Percentiles rank a stretch among this genome's conserved stretches.
These are phyloP conservation scores for Hanseniaspora sp. DNA, from an alignment of 1,139 yeast species.

Conservation along the genomic window DNA sequence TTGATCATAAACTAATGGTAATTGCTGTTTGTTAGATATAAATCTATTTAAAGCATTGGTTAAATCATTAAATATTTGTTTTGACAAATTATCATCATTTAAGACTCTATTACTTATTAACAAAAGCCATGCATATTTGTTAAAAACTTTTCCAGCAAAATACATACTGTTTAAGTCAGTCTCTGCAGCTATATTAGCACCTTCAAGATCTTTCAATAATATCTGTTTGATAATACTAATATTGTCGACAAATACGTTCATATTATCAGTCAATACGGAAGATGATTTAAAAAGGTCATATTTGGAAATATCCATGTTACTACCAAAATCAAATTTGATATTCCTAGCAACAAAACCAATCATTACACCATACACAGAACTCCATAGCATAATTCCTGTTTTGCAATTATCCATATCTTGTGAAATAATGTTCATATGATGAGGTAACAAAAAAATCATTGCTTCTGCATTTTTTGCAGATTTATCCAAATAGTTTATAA, in stretches of 20 bases:
- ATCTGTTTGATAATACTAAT: slow-evolving; percentile 36
- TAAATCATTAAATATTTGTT: slow-evolving; percentile 39
- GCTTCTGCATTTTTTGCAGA: slow-evolving; percentile 33
- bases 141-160: slow-evolving; percentile 61
- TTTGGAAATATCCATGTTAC: background rate
- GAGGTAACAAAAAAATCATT: slow-evolving; percentile 52
- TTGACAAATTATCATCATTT: slow-evolving; percentile 39
- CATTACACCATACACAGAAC: slow-evolving; percentile 63
- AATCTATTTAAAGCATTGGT: slow-evolving; percentile 53
- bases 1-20: slow-evolving; percentile 54
- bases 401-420: slow-evolving; percentile 19
- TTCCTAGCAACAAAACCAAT: slow-evolving; percentile 41
- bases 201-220: slow-evolving; percentile 42
- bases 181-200: slow-evolving; percentile 42
- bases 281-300: slow-evolving; percentile 34
- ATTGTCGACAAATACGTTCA: slow-evolving; percentile 30
- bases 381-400: slow-evolving; percentile 41
- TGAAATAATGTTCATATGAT: slow-evolving; percentile 44
- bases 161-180: slow-evolving; percentile 67
- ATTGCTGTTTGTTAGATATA: slow-evolving; percentile 40
- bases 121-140: slow-evolving; percentile 62
- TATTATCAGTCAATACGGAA: slow-evolving; percentile 27
- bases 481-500: slow-evolving; percentile 30
- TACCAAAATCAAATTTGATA: background rate
- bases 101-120: slow-evolving; percentile 51